phyloP scores from a whole-genome alignment of 1,284 basidiomycete species.

The Ganoderma lucidum region DNA sequence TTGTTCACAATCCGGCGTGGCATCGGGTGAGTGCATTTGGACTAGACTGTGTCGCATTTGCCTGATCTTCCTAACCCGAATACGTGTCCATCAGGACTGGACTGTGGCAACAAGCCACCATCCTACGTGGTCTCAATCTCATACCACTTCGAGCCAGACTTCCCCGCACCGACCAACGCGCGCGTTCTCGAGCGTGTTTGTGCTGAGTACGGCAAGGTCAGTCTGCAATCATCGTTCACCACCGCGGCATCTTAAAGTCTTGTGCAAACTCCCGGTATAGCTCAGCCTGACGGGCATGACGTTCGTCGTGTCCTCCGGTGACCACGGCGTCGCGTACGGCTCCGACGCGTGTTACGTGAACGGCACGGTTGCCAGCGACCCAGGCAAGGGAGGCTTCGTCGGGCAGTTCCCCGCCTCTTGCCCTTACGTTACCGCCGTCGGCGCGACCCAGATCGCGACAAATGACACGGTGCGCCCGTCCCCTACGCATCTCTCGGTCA shows the following conservation, averaged over 20 bases:
- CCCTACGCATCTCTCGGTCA: neutral
- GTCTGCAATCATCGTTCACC: conserved; percentile 44
- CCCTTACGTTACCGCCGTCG: conserved; percentile 37
- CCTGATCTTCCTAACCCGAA: neutral
- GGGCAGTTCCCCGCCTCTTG: conserved; percentile 34
- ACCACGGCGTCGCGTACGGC: conserved; percentile 57
- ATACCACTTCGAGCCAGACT: conserved; percentile 56
- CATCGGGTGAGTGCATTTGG: conserved; percentile 39
- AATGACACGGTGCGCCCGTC: conserved; percentile 27
- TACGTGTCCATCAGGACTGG: conserved; percentile 33
- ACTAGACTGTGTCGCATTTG: neutral
- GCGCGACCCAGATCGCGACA: conserved; percentile 33
- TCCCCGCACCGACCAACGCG: conserved; percentile 53
- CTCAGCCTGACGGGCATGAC: conserved; percentile 56
- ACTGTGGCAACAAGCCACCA: conserved; percentile 58
- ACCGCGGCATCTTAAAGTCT: neutral
- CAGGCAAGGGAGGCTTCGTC: conserved; percentile 41
- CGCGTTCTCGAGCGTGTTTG: conserved; percentile 52
- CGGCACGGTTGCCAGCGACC: conserved; percentile 25
- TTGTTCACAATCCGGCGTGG: conserved; percentile 51
- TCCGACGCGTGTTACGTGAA: conserved; percentile 42
- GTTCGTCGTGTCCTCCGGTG: conserved; percentile 60
- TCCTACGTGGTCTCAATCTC: conserved; percentile 64
- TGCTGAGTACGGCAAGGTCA: conserved; percentile 54
- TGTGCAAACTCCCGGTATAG: conserved; percentile 6